Conservation (phyloP, 345 rosid genomes). For the Trapa incisa region DNA sequence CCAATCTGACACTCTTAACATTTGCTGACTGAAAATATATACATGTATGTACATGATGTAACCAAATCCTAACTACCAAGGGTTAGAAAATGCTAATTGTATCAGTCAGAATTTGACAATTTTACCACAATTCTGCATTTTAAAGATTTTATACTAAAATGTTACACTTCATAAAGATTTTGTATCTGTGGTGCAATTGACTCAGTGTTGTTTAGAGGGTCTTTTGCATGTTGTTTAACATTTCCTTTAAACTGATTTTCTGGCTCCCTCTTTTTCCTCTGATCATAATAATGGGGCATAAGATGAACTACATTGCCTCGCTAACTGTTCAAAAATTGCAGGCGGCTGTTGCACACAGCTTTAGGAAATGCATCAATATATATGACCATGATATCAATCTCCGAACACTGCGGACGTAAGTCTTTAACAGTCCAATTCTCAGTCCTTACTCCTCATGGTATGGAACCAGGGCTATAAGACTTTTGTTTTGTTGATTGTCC, state of each 20-base stretch:
- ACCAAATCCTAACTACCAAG: no score
- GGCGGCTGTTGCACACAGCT: slow-evolving; percentile 61
- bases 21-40: no score
- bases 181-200: no score
- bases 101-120: no score
- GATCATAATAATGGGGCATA: background rate
- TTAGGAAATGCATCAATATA: slow-evolving; percentile 44
- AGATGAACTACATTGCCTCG: background rate
- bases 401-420: slow-evolving; percentile 44
- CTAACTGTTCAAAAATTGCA: slow-evolving; percentile 15
- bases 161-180: no score
- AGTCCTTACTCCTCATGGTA: background rate
- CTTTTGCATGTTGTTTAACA: background rate
- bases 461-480: background rate
- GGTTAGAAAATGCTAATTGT: no score
- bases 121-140: no score
- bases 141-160: no score
- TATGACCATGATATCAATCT: slow-evolving; percentile 70
- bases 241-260: background rate
- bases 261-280: background rate
- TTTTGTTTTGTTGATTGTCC: background rate
- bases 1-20: no score
- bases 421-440: background rate
- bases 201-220: background rate
- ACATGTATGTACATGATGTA: no score